Conservation (phyloP, 2,329 filamentous ascomycete genomes). For the Talaromyces funiculosus region DNA sequence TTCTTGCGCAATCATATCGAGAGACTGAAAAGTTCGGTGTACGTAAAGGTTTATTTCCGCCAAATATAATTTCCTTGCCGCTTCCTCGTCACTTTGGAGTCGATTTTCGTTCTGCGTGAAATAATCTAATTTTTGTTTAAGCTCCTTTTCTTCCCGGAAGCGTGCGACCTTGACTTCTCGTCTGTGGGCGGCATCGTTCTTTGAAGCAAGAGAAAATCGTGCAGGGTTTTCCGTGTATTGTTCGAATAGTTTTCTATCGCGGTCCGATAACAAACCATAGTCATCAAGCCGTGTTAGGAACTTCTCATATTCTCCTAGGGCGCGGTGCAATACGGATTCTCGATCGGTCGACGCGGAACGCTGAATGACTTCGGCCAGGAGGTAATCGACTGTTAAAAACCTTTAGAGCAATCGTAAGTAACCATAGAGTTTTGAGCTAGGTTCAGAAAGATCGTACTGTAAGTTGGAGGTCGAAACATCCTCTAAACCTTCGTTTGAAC, state of each 20-base stretch:
- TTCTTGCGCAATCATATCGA: slow-evolving; percentile 85
- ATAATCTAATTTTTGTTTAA: slow-evolving; percentile 76
- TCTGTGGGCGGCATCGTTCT: slow-evolving; percentile 60
- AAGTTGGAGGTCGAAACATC: slow-evolving; percentile 81
- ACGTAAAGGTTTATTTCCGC: slow-evolving; percentile 67
- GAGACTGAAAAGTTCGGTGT: slow-evolving; percentile 74
- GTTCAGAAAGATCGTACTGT: slow-evolving; percentile 48
- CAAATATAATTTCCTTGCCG: slow-evolving; percentile 72
- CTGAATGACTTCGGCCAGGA: slow-evolving; percentile 72
- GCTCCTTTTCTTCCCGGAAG: slow-evolving; percentile 76
- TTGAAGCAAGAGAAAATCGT: slow-evolving; percentile 67
- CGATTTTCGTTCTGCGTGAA: slow-evolving; percentile 54
- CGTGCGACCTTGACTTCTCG: slow-evolving; percentile 80
- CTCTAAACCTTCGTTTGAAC: slow-evolving; percentile 79
- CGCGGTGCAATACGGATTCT: slow-evolving; percentile 55
- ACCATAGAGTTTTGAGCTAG: neutral
- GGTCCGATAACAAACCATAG: slow-evolving; percentile 64
- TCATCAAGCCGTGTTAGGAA: slow-evolving; percentile 72
- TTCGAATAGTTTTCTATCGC: slow-evolving; percentile 65
- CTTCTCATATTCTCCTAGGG: slow-evolving; percentile 67
- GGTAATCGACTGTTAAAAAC: slow-evolving; percentile 71
- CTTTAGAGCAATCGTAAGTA: slow-evolving; percentile 35
- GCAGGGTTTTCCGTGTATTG: slow-evolving; percentile 65
- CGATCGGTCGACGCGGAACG: slow-evolving; percentile 60
- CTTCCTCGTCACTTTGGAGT: slow-evolving; percentile 72